These are phyloP conservation scores for Fusarium cicatricum DNA, from an alignment of 2,329 filamentous ascomycete species.

Conservation along the genomic window DNA sequence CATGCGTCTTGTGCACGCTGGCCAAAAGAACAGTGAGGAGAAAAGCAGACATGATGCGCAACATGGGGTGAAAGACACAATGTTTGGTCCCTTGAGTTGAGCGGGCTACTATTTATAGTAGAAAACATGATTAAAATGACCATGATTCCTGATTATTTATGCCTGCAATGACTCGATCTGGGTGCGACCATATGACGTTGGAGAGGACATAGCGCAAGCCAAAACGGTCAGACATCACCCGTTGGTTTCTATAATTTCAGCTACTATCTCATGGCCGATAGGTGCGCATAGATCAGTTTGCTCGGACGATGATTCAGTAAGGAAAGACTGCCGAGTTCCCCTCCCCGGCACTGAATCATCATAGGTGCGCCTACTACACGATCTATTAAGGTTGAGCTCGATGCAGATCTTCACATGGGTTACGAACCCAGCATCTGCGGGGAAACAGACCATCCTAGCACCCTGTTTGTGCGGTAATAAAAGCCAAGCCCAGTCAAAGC, in stretches of 20 bases:
- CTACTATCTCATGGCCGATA: neutral
- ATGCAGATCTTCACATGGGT: neutral
- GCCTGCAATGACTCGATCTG: too few relatives aligned
- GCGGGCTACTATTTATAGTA: too few relatives aligned
- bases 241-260: too few relatives aligned
- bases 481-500: too few relatives aligned
- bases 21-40: conserved; percentile 10
- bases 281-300: neutral
- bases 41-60: conserved; percentile 11
- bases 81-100: too few relatives aligned
- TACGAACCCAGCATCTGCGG: neutral
- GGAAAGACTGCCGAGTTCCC: neutral
- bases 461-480: too few relatives aligned
- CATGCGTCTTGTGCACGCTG: neutral
- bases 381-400: neutral
- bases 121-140: too few relatives aligned
- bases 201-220: too few relatives aligned
- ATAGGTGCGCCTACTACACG: neutral
- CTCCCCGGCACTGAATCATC: neutral
- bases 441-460: neutral
- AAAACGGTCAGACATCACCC: too few relatives aligned
- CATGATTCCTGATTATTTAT: too few relatives aligned
- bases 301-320: neutral
- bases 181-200: too few relatives aligned
- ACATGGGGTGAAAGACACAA: neutral